phyloP scores from a whole-genome alignment of 169 alveolate species.

The Theileria equi region DNA sequence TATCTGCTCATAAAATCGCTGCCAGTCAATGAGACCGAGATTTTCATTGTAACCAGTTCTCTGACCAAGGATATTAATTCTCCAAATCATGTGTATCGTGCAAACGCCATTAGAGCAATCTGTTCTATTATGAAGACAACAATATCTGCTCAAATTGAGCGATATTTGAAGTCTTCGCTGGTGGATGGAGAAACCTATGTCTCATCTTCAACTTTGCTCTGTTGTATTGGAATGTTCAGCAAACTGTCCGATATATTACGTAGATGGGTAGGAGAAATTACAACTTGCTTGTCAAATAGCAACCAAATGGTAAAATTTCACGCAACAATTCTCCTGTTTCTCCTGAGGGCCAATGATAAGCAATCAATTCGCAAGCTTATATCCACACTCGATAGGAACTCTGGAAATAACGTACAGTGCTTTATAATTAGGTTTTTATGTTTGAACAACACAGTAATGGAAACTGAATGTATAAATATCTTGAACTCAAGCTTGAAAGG shows the following conservation, averaged over 20 bases:
- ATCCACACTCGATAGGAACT: constrained; percentile 13
- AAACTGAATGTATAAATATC: constrained; percentile 24
- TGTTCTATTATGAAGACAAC: constrained; percentile 91
- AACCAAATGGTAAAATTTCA: constrained; percentile 92
- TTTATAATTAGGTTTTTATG: constrained; percentile 43
- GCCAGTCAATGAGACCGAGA: constrained; percentile 88
- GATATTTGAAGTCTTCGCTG: constrained; percentile 89
- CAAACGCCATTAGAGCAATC: constrained; percentile 93
- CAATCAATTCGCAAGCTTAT: constrained; percentile 58
- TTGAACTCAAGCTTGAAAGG: constrained; percentile 11
- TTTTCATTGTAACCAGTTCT: constrained; percentile 92
- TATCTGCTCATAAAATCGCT: constrained; percentile 88
- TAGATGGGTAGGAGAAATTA: constrained; percentile 82
- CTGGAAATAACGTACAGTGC: constrained; percentile 48
- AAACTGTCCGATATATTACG: constrained; percentile 89
- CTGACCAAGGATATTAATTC: constrained; percentile 93
- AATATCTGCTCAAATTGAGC: constrained; percentile 91
- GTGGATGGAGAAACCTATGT: constrained; percentile 92
- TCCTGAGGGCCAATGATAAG: constrained; percentile 82
- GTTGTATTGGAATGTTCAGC: constrained; percentile 85
- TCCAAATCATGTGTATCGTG: constrained; percentile 89
- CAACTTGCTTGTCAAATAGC: constrained; percentile 83
- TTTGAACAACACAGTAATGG: constrained; percentile 26
- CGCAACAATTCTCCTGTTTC: constrained; percentile 90
- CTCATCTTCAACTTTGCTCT: constrained; percentile 88